phyloP scores from a whole-genome alignment of 768 basidiomycete species.

The Leccinum arenicola region DNA sequence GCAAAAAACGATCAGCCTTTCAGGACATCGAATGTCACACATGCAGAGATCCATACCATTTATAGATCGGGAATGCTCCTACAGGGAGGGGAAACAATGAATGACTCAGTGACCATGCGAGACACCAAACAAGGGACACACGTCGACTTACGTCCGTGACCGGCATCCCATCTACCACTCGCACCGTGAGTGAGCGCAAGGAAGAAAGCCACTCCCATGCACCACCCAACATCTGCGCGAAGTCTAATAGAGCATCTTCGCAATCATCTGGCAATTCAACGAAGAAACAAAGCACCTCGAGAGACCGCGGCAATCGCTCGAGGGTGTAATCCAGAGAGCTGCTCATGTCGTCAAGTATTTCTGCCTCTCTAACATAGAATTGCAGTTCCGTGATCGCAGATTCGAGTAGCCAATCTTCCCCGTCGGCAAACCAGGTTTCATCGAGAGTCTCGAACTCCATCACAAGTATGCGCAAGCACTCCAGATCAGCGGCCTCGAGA shows the following conservation, averaged over 20 bases:
- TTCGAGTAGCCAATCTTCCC: not conserved
- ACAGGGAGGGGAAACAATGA: not conserved
- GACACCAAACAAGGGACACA: not conserved
- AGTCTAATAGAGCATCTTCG: not conserved
- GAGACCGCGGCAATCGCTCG: not conserved
- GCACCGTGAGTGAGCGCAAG: not conserved
- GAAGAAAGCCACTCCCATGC: not conserved
- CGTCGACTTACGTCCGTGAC: not conserved
- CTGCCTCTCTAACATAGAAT: not conserved
- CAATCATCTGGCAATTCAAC: not conserved
- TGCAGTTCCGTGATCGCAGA: not conserved
- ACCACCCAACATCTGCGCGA: not conserved
- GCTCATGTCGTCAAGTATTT: not conserved
- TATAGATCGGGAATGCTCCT: not conserved
- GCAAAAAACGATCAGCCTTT: no score
- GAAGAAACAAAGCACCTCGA: not conserved
- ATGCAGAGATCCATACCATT: not conserved
- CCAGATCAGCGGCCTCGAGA: not conserved
- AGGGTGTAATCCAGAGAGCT: not conserved
- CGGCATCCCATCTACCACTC: not conserved
- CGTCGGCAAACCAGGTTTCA: not conserved
- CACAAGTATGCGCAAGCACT: not conserved
- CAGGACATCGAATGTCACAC: slow-evolving; percentile 1
- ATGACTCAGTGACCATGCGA: not conserved
- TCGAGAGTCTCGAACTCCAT: not conserved